Base-by-base conservation (phyloP, 805 yeast genomes). In the Blastobotrys robertii region DNA sequence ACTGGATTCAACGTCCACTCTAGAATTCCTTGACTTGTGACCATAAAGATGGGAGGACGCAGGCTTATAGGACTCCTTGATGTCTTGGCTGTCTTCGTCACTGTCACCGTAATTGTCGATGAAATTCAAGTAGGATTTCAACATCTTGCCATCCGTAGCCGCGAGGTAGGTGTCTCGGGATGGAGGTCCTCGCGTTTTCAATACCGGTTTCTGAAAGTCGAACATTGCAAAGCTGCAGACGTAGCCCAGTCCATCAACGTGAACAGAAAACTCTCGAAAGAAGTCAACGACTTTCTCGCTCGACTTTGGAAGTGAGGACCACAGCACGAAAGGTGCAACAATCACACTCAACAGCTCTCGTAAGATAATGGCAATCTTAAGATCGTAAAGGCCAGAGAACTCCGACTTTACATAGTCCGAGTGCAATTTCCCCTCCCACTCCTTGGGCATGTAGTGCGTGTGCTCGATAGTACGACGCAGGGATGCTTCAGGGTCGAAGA, bases 181-280 rank as follows among this genome's bases (percentile, higher is more conserved):
- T 8, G 13, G 30, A 12, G 13, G 31, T 29, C 25, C 13, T 51
- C 48, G 4, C 48, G 52, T n/a, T 50, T 56, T n/a, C 25, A 19
- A 19, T 50, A 55, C 56, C 49, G 62, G 44, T 49, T 76, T 76
- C 47, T 80, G 87, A 48, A 82, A 77, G 51, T 85, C 81, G 63
- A 92, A 92, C 79, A 85, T 84, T 2, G 97, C 97, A 69, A 81
- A 86, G 28, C 85, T 80, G 57, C 97, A 90, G 32, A 92, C 95
- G 56, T 88, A 82, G 0, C 98, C 99, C 34, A 92, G 67, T 0
- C 96, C 97, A 64, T 88, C 97, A 38, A 88, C 85, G 59, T 90
- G 92, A 9, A 87, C 79, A 9, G 95, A 79, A 51, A 76, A 81
- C 46, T 90, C 97, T 44, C 97, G 67, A 60, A 90, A 85, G 56